Evolutionary conservation across 169 alveolate genomes (phyloP).

Genomic region (Plasmodium knowlesi): DNA sequence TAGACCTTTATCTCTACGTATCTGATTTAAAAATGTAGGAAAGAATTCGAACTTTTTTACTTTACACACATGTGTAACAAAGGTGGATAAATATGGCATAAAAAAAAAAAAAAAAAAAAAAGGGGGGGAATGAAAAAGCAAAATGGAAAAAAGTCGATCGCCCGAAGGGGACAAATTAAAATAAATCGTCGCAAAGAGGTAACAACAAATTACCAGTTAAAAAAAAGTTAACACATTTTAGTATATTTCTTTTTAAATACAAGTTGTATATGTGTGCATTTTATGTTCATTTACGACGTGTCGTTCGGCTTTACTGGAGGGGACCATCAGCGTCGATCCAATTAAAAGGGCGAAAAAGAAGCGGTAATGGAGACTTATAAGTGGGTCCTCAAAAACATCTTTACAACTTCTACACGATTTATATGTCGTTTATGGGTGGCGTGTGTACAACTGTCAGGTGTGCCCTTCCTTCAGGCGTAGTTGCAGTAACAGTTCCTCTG

Average conservation of each 20-base stretch:
- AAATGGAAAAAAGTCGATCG: neutral
- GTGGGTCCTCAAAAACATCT: neutral
- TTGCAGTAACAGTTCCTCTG: constrained; percentile 59
- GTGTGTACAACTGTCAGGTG: neutral
- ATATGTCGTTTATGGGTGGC: neutral
- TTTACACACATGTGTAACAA: neutral
- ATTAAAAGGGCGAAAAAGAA: neutral
- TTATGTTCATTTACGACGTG: neutral
- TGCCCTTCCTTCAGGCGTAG: constrained; percentile 22
- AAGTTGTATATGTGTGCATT: neutral
- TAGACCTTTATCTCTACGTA: neutral
- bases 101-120: neutral
- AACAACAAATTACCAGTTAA: neutral
- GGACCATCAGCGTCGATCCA: neutral
- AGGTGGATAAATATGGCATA: neutral
- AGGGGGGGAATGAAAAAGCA: neutral
- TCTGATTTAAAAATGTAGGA: neutral
- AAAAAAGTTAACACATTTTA: neutral
- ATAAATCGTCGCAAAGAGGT: neutral
- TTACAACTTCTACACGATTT: neutral
- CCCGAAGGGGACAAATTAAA: neutral
- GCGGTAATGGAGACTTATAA: neutral
- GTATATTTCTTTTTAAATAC: neutral
- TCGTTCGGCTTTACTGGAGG: neutral
- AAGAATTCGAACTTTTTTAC: neutral